These are phyloP conservation scores for Gyromitra esculenta DNA, from an alignment of 2,329 filamentous ascomycete species.

Conservation along the genomic window DNA sequence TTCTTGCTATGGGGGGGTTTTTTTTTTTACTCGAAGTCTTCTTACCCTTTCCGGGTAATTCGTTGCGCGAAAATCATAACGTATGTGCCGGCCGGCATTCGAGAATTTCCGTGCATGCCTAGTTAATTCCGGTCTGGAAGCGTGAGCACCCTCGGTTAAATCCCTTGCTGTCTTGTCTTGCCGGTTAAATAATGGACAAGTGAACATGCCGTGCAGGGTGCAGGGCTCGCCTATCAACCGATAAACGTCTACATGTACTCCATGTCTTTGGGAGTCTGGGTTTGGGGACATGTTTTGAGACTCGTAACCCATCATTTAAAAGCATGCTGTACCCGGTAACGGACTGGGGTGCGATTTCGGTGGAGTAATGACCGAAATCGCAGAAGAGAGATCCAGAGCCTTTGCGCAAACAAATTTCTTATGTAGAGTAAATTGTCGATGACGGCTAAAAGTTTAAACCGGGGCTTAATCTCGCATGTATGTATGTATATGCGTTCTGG, in stretches of 20 bases:
- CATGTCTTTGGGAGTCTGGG: neutral
- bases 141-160: slow-evolving; percentile 22
- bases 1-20: neutral
- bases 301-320: neutral
- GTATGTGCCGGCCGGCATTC: slow-evolving; percentile 23
- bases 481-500: slow-evolving; percentile 9
- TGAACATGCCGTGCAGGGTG: neutral
- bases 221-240: slow-evolving; percentile 2
- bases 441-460: slow-evolving; percentile 36
- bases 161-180: slow-evolving; percentile 10
- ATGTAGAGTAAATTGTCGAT: neutral
- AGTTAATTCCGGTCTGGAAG: slow-evolving; percentile 5
- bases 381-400: neutral
- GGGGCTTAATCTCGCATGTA: slow-evolving; percentile 5
- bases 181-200: slow-evolving; percentile 14
- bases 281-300: neutral
- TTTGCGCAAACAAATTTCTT: slow-evolving; percentile 14
- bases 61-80: neutral
- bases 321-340: neutral
- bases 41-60: slow-evolving; percentile 26
- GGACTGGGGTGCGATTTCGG: slow-evolving; percentile 8
- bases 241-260: slow-evolving; percentile 1
- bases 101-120: slow-evolving; percentile 19
- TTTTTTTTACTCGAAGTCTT: slow-evolving; percentile 6
- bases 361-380: slow-evolving; percentile 32